Percentiles rank a stretch among this genome's conserved stretches.
Conservation (phyloP, 2,329 filamentous ascomycete species). For the Penicillium janthinellum region DNA sequence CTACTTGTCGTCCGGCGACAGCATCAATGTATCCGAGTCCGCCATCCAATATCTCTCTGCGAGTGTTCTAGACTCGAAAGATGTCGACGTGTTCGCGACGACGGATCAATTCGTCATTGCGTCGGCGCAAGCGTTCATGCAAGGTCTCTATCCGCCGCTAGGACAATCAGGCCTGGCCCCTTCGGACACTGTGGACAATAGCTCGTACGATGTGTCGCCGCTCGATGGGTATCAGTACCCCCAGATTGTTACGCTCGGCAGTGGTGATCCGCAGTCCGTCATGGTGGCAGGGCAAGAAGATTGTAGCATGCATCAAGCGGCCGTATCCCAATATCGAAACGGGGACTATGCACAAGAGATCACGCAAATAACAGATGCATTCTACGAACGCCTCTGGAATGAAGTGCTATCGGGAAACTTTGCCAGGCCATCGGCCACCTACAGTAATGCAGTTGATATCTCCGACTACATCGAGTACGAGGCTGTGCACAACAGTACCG, state of each 20-base stretch:
- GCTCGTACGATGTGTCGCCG: constrained; percentile 49
- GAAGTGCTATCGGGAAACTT: constrained; percentile 49
- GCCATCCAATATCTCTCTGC: constrained; percentile 50
- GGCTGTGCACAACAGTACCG: constrained; percentile 53
- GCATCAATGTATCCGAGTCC: constrained; percentile 30
- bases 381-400: constrained; percentile 52
- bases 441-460: constrained; percentile 56
- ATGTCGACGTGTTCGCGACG: constrained; percentile 52
- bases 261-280: constrained; percentile 54
- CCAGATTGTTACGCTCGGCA: constrained; percentile 48
- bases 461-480: constrained; percentile 60
- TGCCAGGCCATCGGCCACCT: constrained; percentile 45
- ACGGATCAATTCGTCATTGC: constrained; percentile 52
- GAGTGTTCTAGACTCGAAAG: constrained; percentile 47
- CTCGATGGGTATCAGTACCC: constrained; percentile 62
- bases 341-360: constrained; percentile 46
- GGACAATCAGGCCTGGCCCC: constrained; percentile 36
- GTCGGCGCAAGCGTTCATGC: constrained; percentile 63
- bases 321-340: constrained; percentile 44
- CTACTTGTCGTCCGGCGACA: constrained; percentile 48
- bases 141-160: constrained; percentile 61
- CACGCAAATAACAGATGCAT: constrained; percentile 37
- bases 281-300: constrained; percentile 52
- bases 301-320: constrained; percentile 44
- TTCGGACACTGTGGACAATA: constrained; percentile 51